Evolutionary conservation across 257 asterid genomes (phyloP), one percentile per base, ranked within the genome.

Genomic region (Ehretia macrophylla): DNA sequence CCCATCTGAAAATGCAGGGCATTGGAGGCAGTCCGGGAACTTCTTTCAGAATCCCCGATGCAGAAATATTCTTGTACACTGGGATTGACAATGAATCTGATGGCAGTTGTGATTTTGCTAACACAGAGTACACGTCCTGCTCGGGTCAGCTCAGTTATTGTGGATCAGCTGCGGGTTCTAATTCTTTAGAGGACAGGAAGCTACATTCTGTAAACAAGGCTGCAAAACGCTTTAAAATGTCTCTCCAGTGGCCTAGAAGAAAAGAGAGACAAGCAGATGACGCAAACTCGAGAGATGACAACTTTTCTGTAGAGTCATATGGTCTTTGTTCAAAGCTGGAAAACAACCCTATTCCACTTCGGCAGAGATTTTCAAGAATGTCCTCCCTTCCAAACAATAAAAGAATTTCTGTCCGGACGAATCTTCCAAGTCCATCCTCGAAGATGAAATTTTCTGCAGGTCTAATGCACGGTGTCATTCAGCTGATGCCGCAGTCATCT

Each of bases 21-120:
- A 79, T 79, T 40, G 85, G 78, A 13, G 75, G 81, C 51, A 86
- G 95, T 55, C 99, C 97, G 0, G 99, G 99, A 8, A 79, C 97
- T 17, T 85, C 88, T 17, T 92, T 89, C 68, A 61, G 81, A 65
- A 80, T 81, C 66, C 91, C 90, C 0, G 97, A 92, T 60, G 73
- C 84, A 2, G 95, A 92, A 68, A 84, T 92, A 60, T 69, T 92
- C 50, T 55, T 81, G 55, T 70, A 80, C 40, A 40, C 88, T 0
- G 88, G 88, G 39, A 50, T 75, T 16, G 90, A 81, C n/a, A 80
- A 73, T 17, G 68, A 60, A 5, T 65, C 58, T 38, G 74, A 58
- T 51, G 68, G 65, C 17, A 75, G 72, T 63, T 40, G 68, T 19
- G 89, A 79, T 19, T 17, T 69, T 8, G 74, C 75, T 9, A 76